These are phyloP conservation scores for Cryptococcus wingfieldii DNA, from an alignment of 1,284 basidiomycete species.

Conservation along the genomic window DNA sequence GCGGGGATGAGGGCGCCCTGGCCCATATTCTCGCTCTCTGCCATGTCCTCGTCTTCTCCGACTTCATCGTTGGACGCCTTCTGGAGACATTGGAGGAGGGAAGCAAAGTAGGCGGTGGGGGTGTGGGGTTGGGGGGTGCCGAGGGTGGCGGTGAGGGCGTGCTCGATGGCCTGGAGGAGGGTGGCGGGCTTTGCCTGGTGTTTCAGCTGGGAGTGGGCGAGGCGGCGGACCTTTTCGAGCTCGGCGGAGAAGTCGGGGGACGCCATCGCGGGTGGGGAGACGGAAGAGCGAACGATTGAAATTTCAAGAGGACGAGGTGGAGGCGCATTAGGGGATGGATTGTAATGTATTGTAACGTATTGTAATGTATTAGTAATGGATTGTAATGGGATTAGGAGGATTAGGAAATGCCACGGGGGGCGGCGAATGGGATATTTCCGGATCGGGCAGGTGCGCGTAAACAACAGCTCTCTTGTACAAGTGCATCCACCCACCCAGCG, in stretches of 20 bases:
- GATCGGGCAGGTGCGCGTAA: no score
- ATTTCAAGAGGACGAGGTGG: not conserved
- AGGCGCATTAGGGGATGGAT: not conserved
- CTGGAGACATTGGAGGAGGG: constrained; percentile 57
- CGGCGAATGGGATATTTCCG: no score
- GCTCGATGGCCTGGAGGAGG: constrained; percentile 82
- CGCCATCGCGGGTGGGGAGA: not conserved
- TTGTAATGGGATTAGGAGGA: no score
- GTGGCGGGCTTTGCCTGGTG: constrained; percentile 90
- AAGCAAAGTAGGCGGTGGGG: constrained; percentile 83
- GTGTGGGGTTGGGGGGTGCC: constrained; percentile 63
- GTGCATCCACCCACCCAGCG: no score
- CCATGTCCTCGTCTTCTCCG: constrained; percentile 39
- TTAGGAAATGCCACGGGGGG: no score
- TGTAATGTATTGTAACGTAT: no score
- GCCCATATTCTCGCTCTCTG: constrained; percentile 45
- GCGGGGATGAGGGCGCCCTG: constrained; percentile 82
- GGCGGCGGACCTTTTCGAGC: constrained; percentile 81
- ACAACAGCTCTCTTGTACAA: no score
- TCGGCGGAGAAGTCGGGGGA: constrained; percentile 44
- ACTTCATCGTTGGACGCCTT: constrained; percentile 44
- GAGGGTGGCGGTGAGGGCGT: constrained; percentile 58
- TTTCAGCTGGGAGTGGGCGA: constrained; percentile 71
- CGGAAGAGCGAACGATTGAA: not conserved
- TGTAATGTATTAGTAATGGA: no score